Evolutionary conservation across 306 rosid genomes (phyloP), one percentile per base, ranked within the genome.

Genomic region (Clitoria ternatea): DNA sequence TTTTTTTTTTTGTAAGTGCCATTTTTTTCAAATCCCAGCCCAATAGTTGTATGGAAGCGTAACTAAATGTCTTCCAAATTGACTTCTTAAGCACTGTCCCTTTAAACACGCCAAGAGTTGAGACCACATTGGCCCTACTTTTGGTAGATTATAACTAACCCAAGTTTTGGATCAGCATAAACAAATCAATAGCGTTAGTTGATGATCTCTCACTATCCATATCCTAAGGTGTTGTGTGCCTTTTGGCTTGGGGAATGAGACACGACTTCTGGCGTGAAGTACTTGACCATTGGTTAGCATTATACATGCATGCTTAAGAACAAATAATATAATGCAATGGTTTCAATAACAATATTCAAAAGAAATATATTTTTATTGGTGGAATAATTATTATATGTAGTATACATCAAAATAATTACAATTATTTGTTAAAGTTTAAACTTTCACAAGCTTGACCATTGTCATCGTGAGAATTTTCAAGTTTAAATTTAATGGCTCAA

Each of bases 61-160:
- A 56, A 57, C 76, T 43, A 72, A 54, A 7, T 23, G 17, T 11
- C n/a, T 18, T 54, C 19, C 64, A 29, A 29, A 42, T 40, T 70
- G 66, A 43, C 66, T 43, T 56, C 1, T 9, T 53, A 17, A 5
- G 4, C 2, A 50, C 30, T 33, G 27, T 10, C 53, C 42, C 52
- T 39, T 23, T 37, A 18, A 69, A 10, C 63, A 69, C 37, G 53
- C 20, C 0, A 35, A 68, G 49, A 26, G 67, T 42, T 72, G 56
- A 57, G 67, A 71, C 56, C 76, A 44, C 24, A 29, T 72, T 72
- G 35, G 37, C 60, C 62, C 50, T 68, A 32, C 15, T 14, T 32
- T 53, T 23, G 17, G 14, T 48, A 6, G 15, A 1, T 22, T 69
- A 15, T 4, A 10, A 0, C 24, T 4, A 10, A 0, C 30, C 32